Evolutionary conservation across 2,329 filamentous ascomycete genomes (phyloP).

Genomic region (Stagonosporopsis tanaceti): DNA sequence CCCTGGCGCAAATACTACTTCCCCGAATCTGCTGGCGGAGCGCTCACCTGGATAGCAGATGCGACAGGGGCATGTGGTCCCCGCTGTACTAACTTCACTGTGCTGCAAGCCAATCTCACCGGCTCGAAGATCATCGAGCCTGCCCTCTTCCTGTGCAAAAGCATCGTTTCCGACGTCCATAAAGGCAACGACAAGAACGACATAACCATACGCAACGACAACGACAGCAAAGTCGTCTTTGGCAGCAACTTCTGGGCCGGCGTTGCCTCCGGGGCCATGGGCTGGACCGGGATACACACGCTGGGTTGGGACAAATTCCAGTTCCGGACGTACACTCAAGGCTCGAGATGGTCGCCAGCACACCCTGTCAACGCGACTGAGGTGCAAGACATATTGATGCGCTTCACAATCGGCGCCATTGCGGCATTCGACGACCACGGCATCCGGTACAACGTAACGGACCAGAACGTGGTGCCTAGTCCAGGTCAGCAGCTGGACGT

Average conservation of each 20-base stretch:
- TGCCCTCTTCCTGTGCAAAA: conserved; percentile 42
- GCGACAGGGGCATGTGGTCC: conserved; percentile 32
- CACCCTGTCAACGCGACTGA: conserved; percentile 16
- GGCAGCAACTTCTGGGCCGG: conserved; percentile 39
- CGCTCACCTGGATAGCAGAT: conserved; percentile 38
- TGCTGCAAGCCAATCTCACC: conserved; percentile 31
- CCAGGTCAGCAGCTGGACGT: conserved; percentile 36
- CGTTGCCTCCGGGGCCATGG: conserved; percentile 42
- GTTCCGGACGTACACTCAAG: conserved; percentile 28
- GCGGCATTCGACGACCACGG: conserved; percentile 43
- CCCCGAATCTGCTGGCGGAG: conserved; percentile 26
- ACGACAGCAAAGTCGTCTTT: conserved; percentile 33
- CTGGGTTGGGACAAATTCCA: conserved; percentile 25
- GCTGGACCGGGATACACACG: conserved; percentile 40
- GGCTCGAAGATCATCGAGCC: conserved; percentile 15
- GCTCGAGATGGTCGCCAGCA: conserved; percentile 33
- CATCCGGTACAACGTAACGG: conserved; percentile 25
- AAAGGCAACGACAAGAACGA: conserved; percentile 24
- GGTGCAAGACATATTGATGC: conserved; percentile 30
- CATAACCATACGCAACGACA: conserved; percentile 23
- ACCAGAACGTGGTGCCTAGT: conserved; percentile 27
- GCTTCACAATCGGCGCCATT: conserved; percentile 38
- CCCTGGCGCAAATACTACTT: conserved; percentile 26
- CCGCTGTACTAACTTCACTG: conserved; percentile 47
- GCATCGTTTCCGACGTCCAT: conserved; percentile 25